Base-by-base conservation (phyloP, 306 rosid species). In the Ormosia semicastrata region DNA sequence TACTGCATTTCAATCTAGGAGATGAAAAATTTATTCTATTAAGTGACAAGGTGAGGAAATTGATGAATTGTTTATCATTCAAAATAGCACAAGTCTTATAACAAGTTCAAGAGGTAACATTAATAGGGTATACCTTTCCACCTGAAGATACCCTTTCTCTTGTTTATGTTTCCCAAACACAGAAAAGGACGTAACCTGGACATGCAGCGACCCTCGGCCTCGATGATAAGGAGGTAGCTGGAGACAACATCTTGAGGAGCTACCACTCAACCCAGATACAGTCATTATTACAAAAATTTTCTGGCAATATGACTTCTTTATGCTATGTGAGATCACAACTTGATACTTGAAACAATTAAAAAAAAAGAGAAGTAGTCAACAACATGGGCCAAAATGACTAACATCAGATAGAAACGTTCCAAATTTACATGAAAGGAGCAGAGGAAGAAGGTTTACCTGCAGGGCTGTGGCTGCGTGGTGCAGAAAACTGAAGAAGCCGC, bases 211-310 rank as follows among this genome's bases (percentile, higher is more conserved):
- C 62, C 85, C 75, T 4, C 78, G 30, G 34, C 58, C 73, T 4
- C 78, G 30, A 30, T 54, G 75, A 76, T 72, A 65, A 43, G 76
- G 52, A 36, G 97, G 90, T 49, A 84, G 81, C 52, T 64, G 88
- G 75, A 85, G 24, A 24, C 24, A 75, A 82, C 90, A 89, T 85
- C 88, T 90, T 73, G 92, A 87, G 39, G 97, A 89, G 54, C 83
- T 76, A 34, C 85, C 88, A 59, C 88, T 84, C 83, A 93, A 74
- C 62, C 98, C 96, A 58, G 89, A 86, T 13, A 85, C 70, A 68
- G 84, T 59, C 98, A 93, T 95, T 73, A 32, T 81, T 65, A 54
- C 49, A 24, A 54, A 81, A 69, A 68, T 15, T 56, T 73, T 29
- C 59, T 40, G 44, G 11, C 77, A 73, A 46, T 56, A 41, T 8